Evolutionary conservation across 495 filamentous ascomycete genomes (phyloP), one percentile per base, ranked within the genome.

Genomic region (Trichoderma asperelloides): DNA sequence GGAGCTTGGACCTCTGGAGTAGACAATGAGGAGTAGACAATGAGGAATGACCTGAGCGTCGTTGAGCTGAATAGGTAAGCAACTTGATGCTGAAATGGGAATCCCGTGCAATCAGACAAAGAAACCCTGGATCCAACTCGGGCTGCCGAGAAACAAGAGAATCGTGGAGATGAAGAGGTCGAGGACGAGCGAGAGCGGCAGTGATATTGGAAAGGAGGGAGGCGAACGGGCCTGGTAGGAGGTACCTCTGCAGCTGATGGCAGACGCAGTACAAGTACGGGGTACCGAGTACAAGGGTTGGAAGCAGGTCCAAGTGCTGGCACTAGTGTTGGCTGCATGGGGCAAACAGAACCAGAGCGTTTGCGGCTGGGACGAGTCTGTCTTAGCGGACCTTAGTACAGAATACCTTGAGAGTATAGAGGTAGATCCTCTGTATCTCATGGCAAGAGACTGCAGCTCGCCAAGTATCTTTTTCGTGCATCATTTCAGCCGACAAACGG

Each of bases 191-290:
- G 55, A 27, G 16, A 30, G 23, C 23, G 23, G 55, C 27, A 60
- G 55, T 60, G 55, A 60, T 60, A 60, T 51, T 21, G 43, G 47
- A 23, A 51, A 60, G 15, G 23, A 60, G 55, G 55, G 55, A 60
- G 55, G 55, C 55, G 55, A 60, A 21, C 8, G 25, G 18, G 9
- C 8, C 18, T 55, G 49, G 49, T n/a, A 47, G 15, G 43, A 47
- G 43, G 11, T 11, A 25, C 18, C 49, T 55, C 41, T 45, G 41
- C 41, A 45, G 41, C 41, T 18, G 41, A 45, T 18, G 41, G 13
- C 12, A 12, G 41, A 12, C 33, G 33, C 9, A 4, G 33, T 37
- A 37, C 33, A 37, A 37, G 33, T 37, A 37, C 33, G 33, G 33
- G 33, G 33, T 37, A 37, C 33, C 6, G 33, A 37, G 33, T 4